phyloP scores from a whole-genome alignment of 352 stramenopile species.

The Pilasporangium apinafurcum region DNA sequence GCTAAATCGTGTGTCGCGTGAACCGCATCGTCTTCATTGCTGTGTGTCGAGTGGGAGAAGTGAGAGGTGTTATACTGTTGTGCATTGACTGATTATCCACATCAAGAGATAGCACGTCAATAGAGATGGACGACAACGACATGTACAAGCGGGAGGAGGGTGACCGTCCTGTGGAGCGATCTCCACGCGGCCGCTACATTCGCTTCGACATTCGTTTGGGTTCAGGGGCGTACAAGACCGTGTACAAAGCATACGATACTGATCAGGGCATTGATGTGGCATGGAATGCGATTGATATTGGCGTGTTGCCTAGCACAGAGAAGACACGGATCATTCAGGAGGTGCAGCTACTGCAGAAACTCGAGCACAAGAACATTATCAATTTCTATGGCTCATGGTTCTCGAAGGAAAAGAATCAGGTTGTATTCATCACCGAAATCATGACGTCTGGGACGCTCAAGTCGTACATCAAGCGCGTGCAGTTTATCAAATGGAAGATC shows the following conservation, averaged over 20 bases:
- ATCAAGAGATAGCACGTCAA: slow-evolving; percentile 1
- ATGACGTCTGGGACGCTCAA: slow-evolving; percentile 94
- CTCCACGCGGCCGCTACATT: slow-evolving; percentile 79
- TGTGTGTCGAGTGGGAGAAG: too few species aligned
- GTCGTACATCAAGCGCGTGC: slow-evolving; percentile 96
- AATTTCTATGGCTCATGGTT: slow-evolving; percentile 99
- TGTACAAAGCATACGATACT: slow-evolving; percentile 96
- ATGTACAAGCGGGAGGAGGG: slow-evolving; percentile 70
- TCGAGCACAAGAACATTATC: slow-evolving; percentile 99
- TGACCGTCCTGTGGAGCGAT: slow-evolving; percentile 70
- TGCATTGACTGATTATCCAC: too few species aligned
- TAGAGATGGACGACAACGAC: slow-evolving; percentile 54
- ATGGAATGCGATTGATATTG: slow-evolving; percentile 98
- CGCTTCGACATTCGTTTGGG: slow-evolving; percentile 82
- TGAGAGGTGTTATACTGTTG: too few species aligned
- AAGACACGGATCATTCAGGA: slow-evolving; percentile 97
- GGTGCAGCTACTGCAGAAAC: slow-evolving; percentile 94
- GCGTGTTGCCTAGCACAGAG: slow-evolving; percentile 92
- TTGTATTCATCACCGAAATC: slow-evolving; percentile 99
- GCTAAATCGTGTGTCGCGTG: too few species aligned
- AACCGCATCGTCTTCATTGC: too few species aligned
- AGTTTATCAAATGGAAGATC: slow-evolving; percentile 98
- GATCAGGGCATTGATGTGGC: slow-evolving; percentile 98
- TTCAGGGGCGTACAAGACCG: slow-evolving; percentile 85
- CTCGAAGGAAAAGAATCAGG: slow-evolving; percentile 96